These are phyloP conservation scores for Ashbya aceris DNA, from an alignment of 1,139 yeast species.

Conservation along the genomic window DNA sequence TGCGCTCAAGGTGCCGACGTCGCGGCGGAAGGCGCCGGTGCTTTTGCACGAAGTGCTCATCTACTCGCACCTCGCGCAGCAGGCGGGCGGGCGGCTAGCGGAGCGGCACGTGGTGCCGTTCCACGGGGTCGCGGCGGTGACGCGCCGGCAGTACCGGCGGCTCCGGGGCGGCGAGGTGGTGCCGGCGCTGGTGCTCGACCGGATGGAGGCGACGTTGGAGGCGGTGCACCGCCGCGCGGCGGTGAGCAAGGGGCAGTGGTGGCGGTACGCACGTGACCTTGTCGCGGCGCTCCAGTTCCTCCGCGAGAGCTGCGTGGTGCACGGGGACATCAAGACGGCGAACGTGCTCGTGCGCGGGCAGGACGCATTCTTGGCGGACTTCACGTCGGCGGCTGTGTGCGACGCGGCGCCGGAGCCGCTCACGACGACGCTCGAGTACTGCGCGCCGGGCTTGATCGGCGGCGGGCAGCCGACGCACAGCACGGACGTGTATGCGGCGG, in stretches of 20 bases:
- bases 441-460: slow-evolving; percentile 14
- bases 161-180: slow-evolving; percentile 13
- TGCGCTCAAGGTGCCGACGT: slow-evolving; percentile 5
- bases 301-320: slow-evolving; percentile 11
- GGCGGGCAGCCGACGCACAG: slow-evolving; percentile 4
- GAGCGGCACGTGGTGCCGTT: slow-evolving; percentile 11
- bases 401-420: slow-evolving; percentile 2
- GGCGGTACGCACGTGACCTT: slow-evolving; percentile 9
- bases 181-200: slow-evolving; percentile 13
- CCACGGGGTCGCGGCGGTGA: slow-evolving; percentile 13
- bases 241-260: slow-evolving; percentile 9
- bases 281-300: slow-evolving; percentile 9
- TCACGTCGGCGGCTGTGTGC: slow-evolving; percentile 10
- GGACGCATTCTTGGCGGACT: slow-evolving; percentile 13
- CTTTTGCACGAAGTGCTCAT: slow-evolving; percentile 5
- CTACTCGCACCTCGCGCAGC: slow-evolving; percentile 1
- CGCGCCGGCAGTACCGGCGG: slow-evolving; percentile 10
- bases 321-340: slow-evolving; percentile 18
- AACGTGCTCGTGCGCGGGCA: slow-evolving; percentile 11
- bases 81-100: not conserved
- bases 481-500: slow-evolving; percentile 16
- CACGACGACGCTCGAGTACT: slow-evolving; percentile 15
- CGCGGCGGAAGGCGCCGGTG: slow-evolving; percentile 1
- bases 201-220: slow-evolving; percentile 10
- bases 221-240: slow-evolving; percentile 6